Percentiles rank a stretch among this genome's conserved stretches.
Evolutionary conservation across 805 yeast species (phyloP).

Genomic region (Schwanniomyces pseudopolymorphus): DNA sequence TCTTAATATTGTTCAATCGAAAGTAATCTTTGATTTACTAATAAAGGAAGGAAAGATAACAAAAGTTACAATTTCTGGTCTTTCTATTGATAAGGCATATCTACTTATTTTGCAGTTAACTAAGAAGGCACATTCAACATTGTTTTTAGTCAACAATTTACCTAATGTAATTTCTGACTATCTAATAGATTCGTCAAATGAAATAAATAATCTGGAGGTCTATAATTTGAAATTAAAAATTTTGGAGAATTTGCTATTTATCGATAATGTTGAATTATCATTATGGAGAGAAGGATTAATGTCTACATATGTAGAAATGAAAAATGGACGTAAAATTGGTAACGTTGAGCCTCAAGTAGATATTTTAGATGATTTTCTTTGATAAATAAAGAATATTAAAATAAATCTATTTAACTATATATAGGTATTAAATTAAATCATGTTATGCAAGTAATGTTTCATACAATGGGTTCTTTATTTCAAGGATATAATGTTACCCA

Average conservation of each 20-base stretch:
- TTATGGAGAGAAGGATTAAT: constrained; percentile 23
- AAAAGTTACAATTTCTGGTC: constrained; percentile 8
- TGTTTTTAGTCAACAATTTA: constrained; percentile 19
- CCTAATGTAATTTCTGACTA: constrained; percentile 24
- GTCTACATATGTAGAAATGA: constrained; percentile 19
- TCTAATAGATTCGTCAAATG: constrained; percentile 13
- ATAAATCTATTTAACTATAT: not conserved
- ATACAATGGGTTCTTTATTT: constrained; percentile 17
- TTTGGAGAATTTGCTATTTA: constrained; percentile 21
- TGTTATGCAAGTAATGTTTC: not conserved
- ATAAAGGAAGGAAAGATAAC: constrained; percentile 8
- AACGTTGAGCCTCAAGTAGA: constrained; percentile 22
- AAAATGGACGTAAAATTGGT: constrained; percentile 20
- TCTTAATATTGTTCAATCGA: constrained; percentile 20
- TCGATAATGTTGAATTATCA: constrained; percentile 11
- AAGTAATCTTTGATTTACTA: constrained; percentile 14
- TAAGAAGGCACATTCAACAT: constrained; percentile 14
- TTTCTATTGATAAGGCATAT: constrained; percentile 23
- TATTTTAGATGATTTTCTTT: constrained; percentile 18
- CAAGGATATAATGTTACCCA: constrained; percentile 45
- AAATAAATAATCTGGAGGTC: constrained; percentile 19
- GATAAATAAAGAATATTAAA: not conserved
- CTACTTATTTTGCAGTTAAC: constrained; percentile 20
- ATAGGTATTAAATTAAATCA: not conserved
- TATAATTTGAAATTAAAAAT: constrained; percentile 22